Percentiles rank a stretch among this genome's conserved stretches.
phyloP scores from a whole-genome alignment of 768 basidiomycete species.

The Boletus barrowsii region DNA sequence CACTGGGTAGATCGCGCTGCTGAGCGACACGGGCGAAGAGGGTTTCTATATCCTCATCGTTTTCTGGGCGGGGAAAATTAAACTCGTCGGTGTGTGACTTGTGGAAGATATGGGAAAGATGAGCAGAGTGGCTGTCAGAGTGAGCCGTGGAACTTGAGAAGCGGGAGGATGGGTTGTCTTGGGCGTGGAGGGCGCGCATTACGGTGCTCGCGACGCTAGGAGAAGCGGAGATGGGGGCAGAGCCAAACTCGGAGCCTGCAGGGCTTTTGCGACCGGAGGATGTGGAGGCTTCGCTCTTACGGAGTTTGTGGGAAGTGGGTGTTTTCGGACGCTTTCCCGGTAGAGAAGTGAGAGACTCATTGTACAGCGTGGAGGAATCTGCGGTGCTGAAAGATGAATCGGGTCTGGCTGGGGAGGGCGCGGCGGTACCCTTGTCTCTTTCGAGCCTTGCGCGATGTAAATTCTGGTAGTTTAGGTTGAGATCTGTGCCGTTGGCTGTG shows the following conservation, averaged over 20 bases:
- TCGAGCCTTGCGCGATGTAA: slow-evolving; percentile 51
- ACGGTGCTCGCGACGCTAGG: slow-evolving; percentile 33
- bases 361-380: slow-evolving; percentile 60
- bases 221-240: slow-evolving; percentile 35
- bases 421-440: slow-evolving; percentile 43
- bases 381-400: slow-evolving; percentile 53
- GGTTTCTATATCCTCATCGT: slow-evolving; percentile 72
- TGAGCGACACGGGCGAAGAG: slow-evolving; percentile 77
- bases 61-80: slow-evolving; percentile 71
- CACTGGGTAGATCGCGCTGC: slow-evolving; percentile 61
- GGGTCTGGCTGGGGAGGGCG: slow-evolving; percentile 35
- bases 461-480: slow-evolving; percentile 61
- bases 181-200: slow-evolving; percentile 51
- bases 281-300: slow-evolving; percentile 55
- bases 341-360: slow-evolving; percentile 42
- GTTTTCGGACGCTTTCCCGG: slow-evolving; percentile 37
- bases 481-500: slow-evolving; percentile 65
- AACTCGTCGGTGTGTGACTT: slow-evolving; percentile 59
- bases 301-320: slow-evolving; percentile 33
- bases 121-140: slow-evolving; percentile 45
- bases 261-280: slow-evolving; percentile 50
- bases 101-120: slow-evolving; percentile 52
- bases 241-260: slow-evolving; percentile 52
- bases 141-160: slow-evolving; percentile 44
- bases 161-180: slow-evolving; percentile 59